Evolutionary conservation across 192 early-diverging fungal species (phyloP), one percentile per base, ranked within the genome.

Genomic region (Coemansia sp.): DNA sequence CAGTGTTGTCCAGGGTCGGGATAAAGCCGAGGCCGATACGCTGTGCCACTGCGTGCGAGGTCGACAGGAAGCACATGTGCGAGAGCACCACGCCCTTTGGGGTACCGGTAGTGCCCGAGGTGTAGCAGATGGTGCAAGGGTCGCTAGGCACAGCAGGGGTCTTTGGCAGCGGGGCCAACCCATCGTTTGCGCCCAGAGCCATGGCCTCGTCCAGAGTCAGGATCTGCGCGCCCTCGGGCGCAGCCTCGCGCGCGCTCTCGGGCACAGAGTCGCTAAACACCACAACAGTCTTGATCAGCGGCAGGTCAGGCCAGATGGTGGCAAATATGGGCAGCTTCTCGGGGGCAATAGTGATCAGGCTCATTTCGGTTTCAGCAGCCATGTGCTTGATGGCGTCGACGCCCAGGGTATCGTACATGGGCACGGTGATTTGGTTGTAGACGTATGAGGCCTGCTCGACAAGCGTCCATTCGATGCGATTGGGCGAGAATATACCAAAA

Each of bases 61-160:
- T 80, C 47, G 95, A 87, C 29, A 94, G 72, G 42, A 95, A 76
- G 63, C 92, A 88, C 51, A 79, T 73, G 66, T 95, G 92, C 20
- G 85, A 80, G 20, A 98, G 66, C 37, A 93, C 77, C 4, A 91
- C 93, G 52, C 95, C 95, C 74, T 98, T 98, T 46, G 95, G 95
- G 64, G 76, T 86, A n/a, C 92, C 92, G 9, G 93, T 95, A 14
- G 86, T 89, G 15, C 95, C 89, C 38, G 85, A 87, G 18, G 86
- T 91, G 60, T 89, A 97, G 88, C 94, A 94, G 67, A 97, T 94
- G 2, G 71, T 63, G 52, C 60, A 74, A 2, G 43, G 5, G 24
- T 67, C 64, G 20, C 27, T 28, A 11, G 50, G 60, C 0, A 13
- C 25, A 0, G 72, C 60, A 3, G 61, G 52, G 0, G 37, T 37